phyloP scores from a whole-genome alignment of 768 basidiomycete species.

The Kwoniella sp. region DNA sequence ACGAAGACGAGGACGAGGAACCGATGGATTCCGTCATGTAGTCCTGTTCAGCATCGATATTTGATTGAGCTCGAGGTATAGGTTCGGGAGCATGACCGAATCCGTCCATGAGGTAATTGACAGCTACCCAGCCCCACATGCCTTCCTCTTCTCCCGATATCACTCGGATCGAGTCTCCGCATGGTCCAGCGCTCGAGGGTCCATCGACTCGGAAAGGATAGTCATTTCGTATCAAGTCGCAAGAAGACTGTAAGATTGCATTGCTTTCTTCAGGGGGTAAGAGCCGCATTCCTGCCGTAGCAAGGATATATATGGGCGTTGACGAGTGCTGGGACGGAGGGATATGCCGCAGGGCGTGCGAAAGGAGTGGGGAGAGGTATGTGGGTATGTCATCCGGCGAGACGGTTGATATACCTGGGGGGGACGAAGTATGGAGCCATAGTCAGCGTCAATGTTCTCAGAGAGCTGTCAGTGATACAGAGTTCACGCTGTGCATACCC shows the following conservation, averaged over 20 bases:
- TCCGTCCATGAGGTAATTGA: conserved; percentile 98
- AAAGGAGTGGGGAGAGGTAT: conserved; percentile 80
- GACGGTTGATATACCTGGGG: conserved; percentile 76
- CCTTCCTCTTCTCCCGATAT: conserved; percentile 99
- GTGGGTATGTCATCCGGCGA: conserved; percentile 69
- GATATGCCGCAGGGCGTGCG: conserved; percentile 77
- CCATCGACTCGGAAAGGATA: conserved; percentile 77
- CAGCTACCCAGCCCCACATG: conserved; percentile 96
- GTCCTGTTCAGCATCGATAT: not conserved
- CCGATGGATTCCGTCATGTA: conserved; percentile 8
- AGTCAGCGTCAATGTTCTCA: no score
- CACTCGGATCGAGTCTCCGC: conserved; percentile 87
- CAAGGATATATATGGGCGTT: conserved; percentile 90
- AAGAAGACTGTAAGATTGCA: conserved; percentile 72
- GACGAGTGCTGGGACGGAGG: conserved; percentile 80
- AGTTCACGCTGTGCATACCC: no score
- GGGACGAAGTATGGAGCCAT: not conserved
- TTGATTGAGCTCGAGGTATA: not conserved
- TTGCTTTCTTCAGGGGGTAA: conserved; percentile 70
- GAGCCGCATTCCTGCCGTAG: conserved; percentile 96
- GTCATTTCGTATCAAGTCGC: conserved; percentile 71
- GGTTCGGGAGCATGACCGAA: conserved; percentile 61
- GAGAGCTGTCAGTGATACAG: no score
- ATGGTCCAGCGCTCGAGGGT: conserved; percentile 71
- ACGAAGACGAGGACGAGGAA: no score